A percentile compares a stretch with the other conserved stretches of the same genome.
Evolutionary conservation across 2,329 filamentous ascomycete species (phyloP).

Genomic region (Neonectria sp.): DNA sequence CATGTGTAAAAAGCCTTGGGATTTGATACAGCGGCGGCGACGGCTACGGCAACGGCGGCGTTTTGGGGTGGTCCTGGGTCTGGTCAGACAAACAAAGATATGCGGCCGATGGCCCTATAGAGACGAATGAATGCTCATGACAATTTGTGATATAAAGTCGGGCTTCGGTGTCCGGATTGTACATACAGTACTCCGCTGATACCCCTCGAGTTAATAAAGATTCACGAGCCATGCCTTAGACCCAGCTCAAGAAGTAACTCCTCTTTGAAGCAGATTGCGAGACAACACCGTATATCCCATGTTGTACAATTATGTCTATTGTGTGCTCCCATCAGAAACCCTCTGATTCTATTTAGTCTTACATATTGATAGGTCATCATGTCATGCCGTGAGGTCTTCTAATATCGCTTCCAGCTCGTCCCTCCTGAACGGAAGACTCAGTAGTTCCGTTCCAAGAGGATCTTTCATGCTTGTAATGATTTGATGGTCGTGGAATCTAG

Average conservation of each 20-base stretch:
- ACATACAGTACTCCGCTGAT: constrained; percentile 5
- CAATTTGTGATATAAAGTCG: constrained; percentile 18
- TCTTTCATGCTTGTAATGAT: constrained; percentile 95
- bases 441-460: constrained; percentile 84
- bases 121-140: constrained; percentile 45
- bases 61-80: constrained; percentile 22
- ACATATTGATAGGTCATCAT: constrained; percentile 17
- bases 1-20: constrained; percentile 85
- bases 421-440: constrained; percentile 87
- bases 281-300: no score
- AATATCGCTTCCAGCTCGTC: constrained; percentile 92
- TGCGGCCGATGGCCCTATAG: constrained; percentile 30
- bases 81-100: constrained; percentile 28
- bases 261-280: not conserved
- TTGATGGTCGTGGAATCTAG: constrained; percentile 93
- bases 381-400: constrained; percentile 73
- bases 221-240: constrained; percentile 1
- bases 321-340: constrained; percentile 1
- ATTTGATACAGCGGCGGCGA: constrained; percentile 56
- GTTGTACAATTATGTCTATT: not conserved
- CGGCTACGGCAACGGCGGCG: constrained; percentile 23
- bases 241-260: no score
- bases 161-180: constrained; percentile 6
- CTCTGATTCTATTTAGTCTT: constrained; percentile 7
- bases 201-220: not conserved